Conservation (phyloP, 2,329 filamentous ascomycete species). For the Daldinia sp. region DNA sequence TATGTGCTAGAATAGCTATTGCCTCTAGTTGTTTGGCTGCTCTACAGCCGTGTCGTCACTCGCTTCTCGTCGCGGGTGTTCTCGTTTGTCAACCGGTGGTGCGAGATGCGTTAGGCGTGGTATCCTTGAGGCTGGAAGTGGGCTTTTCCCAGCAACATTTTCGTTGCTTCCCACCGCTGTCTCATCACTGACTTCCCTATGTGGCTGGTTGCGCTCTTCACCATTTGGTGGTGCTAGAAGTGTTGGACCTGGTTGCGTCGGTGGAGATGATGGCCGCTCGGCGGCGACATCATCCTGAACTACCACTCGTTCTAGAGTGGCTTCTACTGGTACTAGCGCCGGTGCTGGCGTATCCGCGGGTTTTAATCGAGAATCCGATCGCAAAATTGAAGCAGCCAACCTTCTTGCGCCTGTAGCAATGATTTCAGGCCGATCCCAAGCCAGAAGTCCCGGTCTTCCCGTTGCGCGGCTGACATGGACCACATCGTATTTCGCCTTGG, state of each 20-base stretch:
- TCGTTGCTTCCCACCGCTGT: constrained; percentile 41
- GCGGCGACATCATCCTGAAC: constrained; percentile 16
- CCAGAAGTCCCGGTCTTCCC: constrained; percentile 55
- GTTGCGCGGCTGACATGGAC: constrained; percentile 51
- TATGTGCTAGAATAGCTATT: neutral
- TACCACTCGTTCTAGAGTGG: constrained; percentile 49
- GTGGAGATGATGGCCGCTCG: constrained; percentile 13
- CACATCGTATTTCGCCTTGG: constrained; percentile 53
- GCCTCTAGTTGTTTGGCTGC: constrained; percentile 6
- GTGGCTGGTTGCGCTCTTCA: constrained; percentile 37
- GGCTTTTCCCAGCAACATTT: constrained; percentile 23
- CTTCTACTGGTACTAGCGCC: constrained; percentile 40
- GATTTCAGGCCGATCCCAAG: constrained; percentile 58
- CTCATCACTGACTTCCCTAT: constrained; percentile 43
- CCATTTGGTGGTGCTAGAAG: constrained; percentile 36
- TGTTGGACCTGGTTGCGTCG: constrained; percentile 13
- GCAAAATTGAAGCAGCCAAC: constrained; percentile 52
- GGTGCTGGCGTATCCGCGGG: constrained; percentile 15
- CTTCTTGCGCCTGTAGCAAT: constrained; percentile 53
- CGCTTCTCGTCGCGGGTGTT: constrained; percentile 13
- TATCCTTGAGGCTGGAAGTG: constrained; percentile 24
- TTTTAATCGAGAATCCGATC: constrained; percentile 50
- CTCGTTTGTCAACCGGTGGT: constrained; percentile 12
- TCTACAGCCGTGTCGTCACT: constrained; percentile 27
- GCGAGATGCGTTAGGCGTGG: constrained; percentile 21